Evolutionary conservation across 306 rosid genomes (phyloP).

Genomic region (Geum urbanum): DNA sequence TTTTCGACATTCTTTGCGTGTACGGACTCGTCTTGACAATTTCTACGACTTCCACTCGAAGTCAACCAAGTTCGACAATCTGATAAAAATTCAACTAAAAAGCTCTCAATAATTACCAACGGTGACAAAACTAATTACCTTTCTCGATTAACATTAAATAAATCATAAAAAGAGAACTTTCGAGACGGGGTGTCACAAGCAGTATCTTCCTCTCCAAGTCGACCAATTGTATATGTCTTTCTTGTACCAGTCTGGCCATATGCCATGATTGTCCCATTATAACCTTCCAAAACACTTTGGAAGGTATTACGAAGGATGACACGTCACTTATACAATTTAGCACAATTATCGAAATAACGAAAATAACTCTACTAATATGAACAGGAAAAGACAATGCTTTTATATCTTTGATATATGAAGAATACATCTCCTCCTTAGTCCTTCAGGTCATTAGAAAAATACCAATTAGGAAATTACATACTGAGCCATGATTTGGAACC

Average conservation of each 20-base stretch:
- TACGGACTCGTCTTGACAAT: too few species aligned
- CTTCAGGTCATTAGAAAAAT: neutral
- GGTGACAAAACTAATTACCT: too few species aligned
- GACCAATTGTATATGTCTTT: slow-evolving; percentile 92
- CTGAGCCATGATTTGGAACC: neutral
- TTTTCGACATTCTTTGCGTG: too few species aligned
- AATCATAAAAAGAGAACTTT: too few species aligned
- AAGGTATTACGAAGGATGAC: slow-evolving; percentile 30
- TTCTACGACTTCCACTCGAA: too few species aligned
- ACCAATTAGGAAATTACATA: neutral
- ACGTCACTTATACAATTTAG: slow-evolving; percentile 27
- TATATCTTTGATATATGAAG: too few species aligned
- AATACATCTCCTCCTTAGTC: neutral
- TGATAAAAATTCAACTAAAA: too few species aligned
- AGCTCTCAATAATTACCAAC: too few species aligned
- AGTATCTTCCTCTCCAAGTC: slow-evolving; percentile 97
- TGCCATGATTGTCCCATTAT: slow-evolving; percentile 97
- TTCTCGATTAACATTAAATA: too few species aligned
- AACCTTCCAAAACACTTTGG: slow-evolving; percentile 94
- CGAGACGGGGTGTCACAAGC: too few species aligned
- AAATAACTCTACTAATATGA: neutral
- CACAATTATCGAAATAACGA: slow-evolving; percentile 14
- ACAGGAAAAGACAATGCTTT: neutral
- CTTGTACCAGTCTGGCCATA: slow-evolving; percentile 99
- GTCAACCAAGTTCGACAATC: too few species aligned